These are phyloP conservation scores for Rhizopogon rudus DNA, from an alignment of 768 basidiomycete genomes.

Conservation along the genomic window DNA sequence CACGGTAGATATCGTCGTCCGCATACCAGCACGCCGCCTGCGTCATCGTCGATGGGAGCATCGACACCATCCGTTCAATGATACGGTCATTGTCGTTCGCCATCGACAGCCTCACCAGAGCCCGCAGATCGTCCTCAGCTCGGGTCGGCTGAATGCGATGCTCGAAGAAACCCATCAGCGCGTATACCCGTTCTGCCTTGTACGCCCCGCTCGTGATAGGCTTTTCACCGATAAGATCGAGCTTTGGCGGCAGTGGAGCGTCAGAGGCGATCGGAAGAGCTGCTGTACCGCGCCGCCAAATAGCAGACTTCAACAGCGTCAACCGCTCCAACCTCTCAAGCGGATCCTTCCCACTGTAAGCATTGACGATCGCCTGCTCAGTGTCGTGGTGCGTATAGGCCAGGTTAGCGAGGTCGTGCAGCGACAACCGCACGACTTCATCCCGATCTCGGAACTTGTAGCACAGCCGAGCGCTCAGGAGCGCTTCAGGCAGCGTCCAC, in stretches of 20 bases:
- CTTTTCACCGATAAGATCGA: neutral
- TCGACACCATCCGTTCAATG: constrained; percentile 17
- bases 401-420: constrained; percentile 9
- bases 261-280: constrained; percentile 3
- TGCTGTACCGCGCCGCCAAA: constrained; percentile 14
- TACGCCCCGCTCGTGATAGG: constrained; percentile 4
- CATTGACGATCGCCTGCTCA: constrained; percentile 13
- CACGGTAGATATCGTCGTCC: constrained; percentile 10
- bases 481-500: constrained; percentile 5
- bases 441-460: constrained; percentile 6
- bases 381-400: constrained; percentile 8
- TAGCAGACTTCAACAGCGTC: constrained; percentile 11
- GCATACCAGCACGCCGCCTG: constrained; percentile 12
- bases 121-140: constrained; percentile 10
- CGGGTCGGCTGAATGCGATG: constrained; percentile 13
- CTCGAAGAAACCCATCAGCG: constrained; percentile 20
- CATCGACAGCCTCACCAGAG: constrained; percentile 16
- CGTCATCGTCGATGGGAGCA: constrained; percentile 6
- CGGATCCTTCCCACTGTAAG: constrained; percentile 2
- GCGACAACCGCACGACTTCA: neutral
- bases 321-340: constrained; percentile 13
- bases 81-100: constrained; percentile 19
- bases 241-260: neutral
- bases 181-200: constrained; percentile 14
- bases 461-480: constrained; percentile 2